Evolutionary conservation across 805 yeast species (phyloP).

Genomic region (Isabelozyma heimii): DNA sequence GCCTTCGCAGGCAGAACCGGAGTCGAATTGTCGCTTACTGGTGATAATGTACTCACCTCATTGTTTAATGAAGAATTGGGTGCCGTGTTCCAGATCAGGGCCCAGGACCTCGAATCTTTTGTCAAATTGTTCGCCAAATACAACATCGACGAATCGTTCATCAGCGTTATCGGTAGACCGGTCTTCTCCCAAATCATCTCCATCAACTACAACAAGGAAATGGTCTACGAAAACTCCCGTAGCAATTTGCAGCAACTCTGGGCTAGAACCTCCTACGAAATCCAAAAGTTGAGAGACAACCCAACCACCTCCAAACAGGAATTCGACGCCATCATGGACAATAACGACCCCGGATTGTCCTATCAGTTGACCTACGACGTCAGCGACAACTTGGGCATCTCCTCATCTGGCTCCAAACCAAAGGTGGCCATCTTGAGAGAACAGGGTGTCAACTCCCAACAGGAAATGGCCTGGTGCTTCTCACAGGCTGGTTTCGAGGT

Average conservation of each 20-base stretch:
- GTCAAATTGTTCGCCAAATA: conserved; percentile 50
- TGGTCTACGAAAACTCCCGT: conserved; percentile 55
- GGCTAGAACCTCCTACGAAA: conserved; percentile 83
- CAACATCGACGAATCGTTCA: conserved; percentile 52
- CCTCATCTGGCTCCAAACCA: conserved; percentile 50
- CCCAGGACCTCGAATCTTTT: conserved; percentile 54
- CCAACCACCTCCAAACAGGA: conserved; percentile 90
- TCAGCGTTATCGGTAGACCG: conserved; percentile 71
- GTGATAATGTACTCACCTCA: conserved; percentile 44
- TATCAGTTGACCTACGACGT: conserved; percentile 75
- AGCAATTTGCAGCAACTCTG: conserved; percentile 75
- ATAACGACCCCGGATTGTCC: conserved; percentile 84
- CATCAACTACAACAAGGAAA: conserved; percentile 45
- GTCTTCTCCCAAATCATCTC: conserved; percentile 49
- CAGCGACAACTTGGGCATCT: conserved; percentile 43
- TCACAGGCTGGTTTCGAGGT: conserved; percentile 91
- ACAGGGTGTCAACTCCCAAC: conserved; percentile 97
- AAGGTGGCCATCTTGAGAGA: conserved; percentile 95
- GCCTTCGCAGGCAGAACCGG: conserved; percentile 96
- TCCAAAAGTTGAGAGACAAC: conserved; percentile 91
- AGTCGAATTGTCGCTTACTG: conserved; percentile 50
- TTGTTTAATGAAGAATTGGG: conserved; percentile 94
- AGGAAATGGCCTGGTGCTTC: conserved; percentile 98
- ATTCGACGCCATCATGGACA: conserved; percentile 68
- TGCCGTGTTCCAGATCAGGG: conserved; percentile 85